Base-by-base conservation (phyloP, 768 basidiomycete genomes). In the Boletus subcaerulescens region DNA sequence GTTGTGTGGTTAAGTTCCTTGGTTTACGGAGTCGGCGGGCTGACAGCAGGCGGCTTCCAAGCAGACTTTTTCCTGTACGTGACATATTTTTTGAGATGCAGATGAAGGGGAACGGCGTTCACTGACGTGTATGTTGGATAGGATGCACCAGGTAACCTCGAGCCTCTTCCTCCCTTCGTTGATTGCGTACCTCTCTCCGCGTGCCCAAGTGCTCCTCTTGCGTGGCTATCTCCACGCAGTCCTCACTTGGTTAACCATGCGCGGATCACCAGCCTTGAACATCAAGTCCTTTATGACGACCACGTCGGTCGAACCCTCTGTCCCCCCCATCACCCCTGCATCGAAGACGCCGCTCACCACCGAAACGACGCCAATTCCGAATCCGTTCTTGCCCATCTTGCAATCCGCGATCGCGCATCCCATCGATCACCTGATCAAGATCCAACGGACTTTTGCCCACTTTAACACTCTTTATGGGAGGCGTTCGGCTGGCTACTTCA, bases 11-110 rank as follows among this genome's bases (percentile, higher is more conserved):
- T 78, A 17, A 77, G 73, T 41, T 71, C 71, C 0, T 52, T 86
- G n/a, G 59, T 85, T 22, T 90, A 84, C 56, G 83, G 77, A 2
- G 71, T 83, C 20, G 79, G 76, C 7, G 85, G 82, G 4, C 82
- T 77, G 74, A 69, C 83, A 65, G 74, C 77, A 24, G 79, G 77
- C 0, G 82, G 87, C 51, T 56, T 59, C 41, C 43, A 14, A 38
- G 38, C 60, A 1, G 61, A 72, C 35, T 88, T 89, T 67, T 79
- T 81, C 73, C 49, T 75, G 85, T 87, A 56, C 13, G 70, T 60
- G 1, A 10, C 20, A 4, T 12, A 3, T 45, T 3, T 2, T n/a
- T 14, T 4, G 14, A 41, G 12, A 14, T 35, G 13, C 13, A 14
- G 11, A 35, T 14, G 33, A 4, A 13, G 33, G 14, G 11, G 33